A percentile compares a stretch with the other conserved stretches of the same genome.
Evolutionary conservation across 176 grass and related monocot species (phyloP).

Genomic region (Dendrocalamus sinicus): DNA sequence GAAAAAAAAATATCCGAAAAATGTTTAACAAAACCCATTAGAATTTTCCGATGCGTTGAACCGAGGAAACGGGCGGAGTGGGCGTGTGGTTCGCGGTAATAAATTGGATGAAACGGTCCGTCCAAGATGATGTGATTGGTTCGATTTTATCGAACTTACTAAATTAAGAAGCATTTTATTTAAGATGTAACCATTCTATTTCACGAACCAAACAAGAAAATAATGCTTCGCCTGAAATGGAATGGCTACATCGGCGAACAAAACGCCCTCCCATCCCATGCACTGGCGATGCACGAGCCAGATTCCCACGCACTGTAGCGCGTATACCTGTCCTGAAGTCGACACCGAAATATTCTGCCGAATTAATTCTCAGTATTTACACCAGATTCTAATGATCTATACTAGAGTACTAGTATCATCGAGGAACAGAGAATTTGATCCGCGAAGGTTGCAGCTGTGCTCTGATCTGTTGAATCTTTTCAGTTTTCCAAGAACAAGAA

Average conservation of each 20-base stretch:
- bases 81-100: too few relatives aligned
- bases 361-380: neutral
- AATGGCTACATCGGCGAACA: too few relatives aligned
- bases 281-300: neutral
- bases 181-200: too few relatives aligned
- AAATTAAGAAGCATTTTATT: too few relatives aligned
- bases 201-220: too few relatives aligned
- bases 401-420: neutral
- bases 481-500: neutral
- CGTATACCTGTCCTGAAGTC: neutral
- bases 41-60: constrained; percentile 6
- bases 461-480: neutral
- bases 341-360: neutral
- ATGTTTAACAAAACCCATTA: too few relatives aligned
- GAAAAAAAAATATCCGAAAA: too few relatives aligned
- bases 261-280: neutral
- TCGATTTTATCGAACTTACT: too few relatives aligned
- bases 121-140: too few relatives aligned
- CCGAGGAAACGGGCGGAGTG: neutral
- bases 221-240: too few relatives aligned
- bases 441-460: neutral
- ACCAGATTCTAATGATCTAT: neutral
- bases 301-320: neutral
- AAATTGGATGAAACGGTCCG: too few relatives aligned
- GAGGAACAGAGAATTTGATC: constrained; percentile 1